Conservation (phyloP, 2,329 filamentous ascomycete genomes). For the Zarea fungicola region DNA sequence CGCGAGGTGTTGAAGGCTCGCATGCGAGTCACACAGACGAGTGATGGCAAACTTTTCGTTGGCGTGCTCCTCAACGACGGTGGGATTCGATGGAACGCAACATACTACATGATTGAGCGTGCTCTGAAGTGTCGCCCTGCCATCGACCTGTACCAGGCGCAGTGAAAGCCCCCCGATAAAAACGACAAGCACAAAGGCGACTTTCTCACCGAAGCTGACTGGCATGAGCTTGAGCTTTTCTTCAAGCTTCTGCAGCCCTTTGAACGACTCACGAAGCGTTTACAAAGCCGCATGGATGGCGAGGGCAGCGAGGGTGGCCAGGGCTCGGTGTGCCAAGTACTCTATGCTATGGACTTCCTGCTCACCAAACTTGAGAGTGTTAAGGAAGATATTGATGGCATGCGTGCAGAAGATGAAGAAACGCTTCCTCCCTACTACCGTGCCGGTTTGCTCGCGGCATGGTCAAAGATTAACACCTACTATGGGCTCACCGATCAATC, state of each 20-base stretch:
- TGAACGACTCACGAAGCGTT: constrained; percentile 11
- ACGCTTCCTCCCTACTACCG: background rate
- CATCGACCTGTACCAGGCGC: background rate
- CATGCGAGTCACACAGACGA: background rate
- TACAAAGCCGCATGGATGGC: constrained; percentile 2
- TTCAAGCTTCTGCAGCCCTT: constrained; percentile 7
- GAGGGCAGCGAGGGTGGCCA: background rate
- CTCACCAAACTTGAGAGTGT: background rate
- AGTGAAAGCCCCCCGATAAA: background rate
- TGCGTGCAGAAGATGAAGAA: background rate
- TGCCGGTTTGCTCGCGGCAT: background rate
- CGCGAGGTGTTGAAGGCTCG: background rate
- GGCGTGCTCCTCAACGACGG: background rate
- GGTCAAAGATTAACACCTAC: background rate
- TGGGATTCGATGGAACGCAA: background rate
- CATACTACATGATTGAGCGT: background rate
- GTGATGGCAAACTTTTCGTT: background rate
- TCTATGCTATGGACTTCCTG: background rate
- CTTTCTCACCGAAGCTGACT: constrained; percentile 1
- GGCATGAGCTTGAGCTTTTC: constrained; percentile 7
- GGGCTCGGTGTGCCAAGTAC: background rate
- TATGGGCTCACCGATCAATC: background rate
- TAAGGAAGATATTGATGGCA: background rate
- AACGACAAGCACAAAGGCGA: background rate
- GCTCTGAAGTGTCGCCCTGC: background rate